Percentiles rank a stretch among this genome's conserved stretches.
Evolutionary conservation across 257 asterid genomes (phyloP).

Genomic region (Penstemon newberryi): DNA sequence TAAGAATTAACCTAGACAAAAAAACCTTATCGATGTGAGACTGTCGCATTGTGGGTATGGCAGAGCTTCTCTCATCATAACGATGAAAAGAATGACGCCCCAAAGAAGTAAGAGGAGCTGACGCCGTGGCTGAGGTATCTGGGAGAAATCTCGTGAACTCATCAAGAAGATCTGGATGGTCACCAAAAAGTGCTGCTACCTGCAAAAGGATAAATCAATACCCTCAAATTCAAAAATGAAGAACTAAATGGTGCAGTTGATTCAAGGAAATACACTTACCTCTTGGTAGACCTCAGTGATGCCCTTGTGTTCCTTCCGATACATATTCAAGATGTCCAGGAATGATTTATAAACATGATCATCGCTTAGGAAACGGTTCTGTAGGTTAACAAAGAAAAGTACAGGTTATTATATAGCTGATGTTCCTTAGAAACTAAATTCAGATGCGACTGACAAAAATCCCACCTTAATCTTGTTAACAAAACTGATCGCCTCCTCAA

Average conservation of each 20-base stretch:
- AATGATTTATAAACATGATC: conserved; percentile 94
- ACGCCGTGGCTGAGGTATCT: conserved; percentile 65
- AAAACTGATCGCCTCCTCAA: conserved; percentile 93
- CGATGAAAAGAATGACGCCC: conserved; percentile 60
- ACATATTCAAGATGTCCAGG: conserved; percentile 96
- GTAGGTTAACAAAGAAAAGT: conserved; percentile 36
- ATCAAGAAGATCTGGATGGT: conserved; percentile 89
- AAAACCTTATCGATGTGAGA: conserved; percentile 73
- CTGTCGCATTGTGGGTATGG: conserved; percentile 57
- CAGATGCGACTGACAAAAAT: conserved; percentile 12
- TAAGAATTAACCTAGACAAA: conserved; percentile 21
- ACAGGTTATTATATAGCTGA: not conserved
- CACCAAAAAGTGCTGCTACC: conserved; percentile 86
- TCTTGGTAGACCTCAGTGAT: conserved; percentile 91
- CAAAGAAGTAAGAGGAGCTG: conserved; percentile 62
- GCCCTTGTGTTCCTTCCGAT: conserved; percentile 94
- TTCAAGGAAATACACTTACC: conserved; percentile 47
- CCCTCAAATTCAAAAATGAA: conserved; percentile 9
- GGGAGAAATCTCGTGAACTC: conserved; percentile 97
- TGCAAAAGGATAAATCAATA: conserved; percentile 35
- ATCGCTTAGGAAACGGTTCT: conserved; percentile 89
- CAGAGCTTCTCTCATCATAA: conserved; percentile 83
- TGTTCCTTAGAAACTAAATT: conserved; percentile 19
- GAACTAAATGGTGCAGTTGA: conserved; percentile 2
- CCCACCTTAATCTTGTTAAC: conserved; percentile 95